Percentiles rank a stretch among this genome's conserved stretches.
phyloP scores from a whole-genome alignment of 495 filamentous ascomycete genomes.

The Elasticomyces elasticus region DNA sequence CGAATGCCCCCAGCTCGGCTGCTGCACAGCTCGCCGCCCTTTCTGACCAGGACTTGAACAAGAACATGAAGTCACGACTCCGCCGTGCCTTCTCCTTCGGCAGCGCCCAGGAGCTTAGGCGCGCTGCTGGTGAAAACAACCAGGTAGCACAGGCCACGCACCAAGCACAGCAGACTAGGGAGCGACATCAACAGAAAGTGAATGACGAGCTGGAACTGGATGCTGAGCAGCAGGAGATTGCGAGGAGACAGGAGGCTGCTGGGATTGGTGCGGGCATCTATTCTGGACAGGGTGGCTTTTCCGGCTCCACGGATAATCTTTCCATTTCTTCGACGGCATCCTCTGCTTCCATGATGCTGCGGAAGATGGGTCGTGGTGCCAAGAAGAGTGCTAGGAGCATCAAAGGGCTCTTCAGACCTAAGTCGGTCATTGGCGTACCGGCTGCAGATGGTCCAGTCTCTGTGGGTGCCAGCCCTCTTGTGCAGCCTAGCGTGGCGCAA shows the following conservation, averaged over 20 bases:
- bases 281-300: constrained; percentile 73
- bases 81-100: constrained; percentile 95
- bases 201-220: constrained; percentile 68
- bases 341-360: constrained; percentile 96
- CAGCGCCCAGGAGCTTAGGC: constrained; percentile 83
- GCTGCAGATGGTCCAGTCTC: constrained; percentile 50
- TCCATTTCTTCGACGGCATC: constrained; percentile 97
- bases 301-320: constrained; percentile 88
- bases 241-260: constrained; percentile 77
- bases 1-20: constrained; percentile 50
- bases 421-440: constrained; percentile 73
- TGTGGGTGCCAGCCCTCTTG: constrained; percentile 7
- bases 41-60: constrained; percentile 60
- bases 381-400: constrained; percentile 85
- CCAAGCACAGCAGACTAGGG: constrained; percentile 57
- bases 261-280: constrained; percentile 93
- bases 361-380: constrained; percentile 97
- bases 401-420: constrained; percentile 89
- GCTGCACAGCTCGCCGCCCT: constrained; percentile 71
- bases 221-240: constrained; percentile 81
- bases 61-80: constrained; percentile 80
- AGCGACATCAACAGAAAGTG: constrained; percentile 34
- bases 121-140: constrained; percentile 59
- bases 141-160: constrained; percentile 40
- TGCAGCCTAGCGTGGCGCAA: constrained; percentile 62